Evolutionary conservation across 2,329 filamentous ascomycete species (phyloP).

Genomic region (Polychaeton citri): DNA sequence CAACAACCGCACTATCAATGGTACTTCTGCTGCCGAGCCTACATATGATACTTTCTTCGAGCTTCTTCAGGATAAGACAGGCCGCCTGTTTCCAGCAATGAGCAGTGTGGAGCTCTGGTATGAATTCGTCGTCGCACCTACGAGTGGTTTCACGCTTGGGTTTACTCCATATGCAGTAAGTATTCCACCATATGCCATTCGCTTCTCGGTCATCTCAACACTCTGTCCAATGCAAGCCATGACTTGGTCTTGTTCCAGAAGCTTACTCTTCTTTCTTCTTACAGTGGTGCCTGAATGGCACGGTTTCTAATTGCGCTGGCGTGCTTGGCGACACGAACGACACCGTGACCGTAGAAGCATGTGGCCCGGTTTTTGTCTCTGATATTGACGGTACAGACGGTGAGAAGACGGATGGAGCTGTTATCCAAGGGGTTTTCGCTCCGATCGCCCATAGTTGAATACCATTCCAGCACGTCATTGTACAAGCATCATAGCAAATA

Average conservation of each 20-base stretch:
- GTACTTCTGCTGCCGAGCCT: constrained; percentile 5
- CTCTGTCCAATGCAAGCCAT: too few relatives aligned
- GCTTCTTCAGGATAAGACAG: constrained; percentile 2
- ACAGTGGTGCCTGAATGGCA: constrained; percentile 6
- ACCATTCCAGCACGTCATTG: too few relatives aligned
- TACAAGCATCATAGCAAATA: too few relatives aligned
- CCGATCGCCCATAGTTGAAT: too few relatives aligned
- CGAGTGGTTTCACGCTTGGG: background rate
- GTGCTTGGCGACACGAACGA: constrained; percentile 4
- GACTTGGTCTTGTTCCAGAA: too few relatives aligned
- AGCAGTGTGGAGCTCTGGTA: constrained; percentile 2
- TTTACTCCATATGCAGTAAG: constrained; percentile 2
- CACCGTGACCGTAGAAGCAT: constrained; percentile 3
- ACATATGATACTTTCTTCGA: constrained; percentile 7
- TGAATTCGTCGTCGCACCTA: background rate
- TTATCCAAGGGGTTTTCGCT: background rate
- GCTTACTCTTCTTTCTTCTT: too few relatives aligned
- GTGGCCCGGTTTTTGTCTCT: constrained; percentile 5
- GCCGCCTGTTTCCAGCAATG: constrained; percentile 5
- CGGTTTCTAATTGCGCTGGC: constrained; percentile 3
- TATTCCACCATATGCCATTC: background rate
- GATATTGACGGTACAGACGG: background rate
- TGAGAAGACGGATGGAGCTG: background rate
- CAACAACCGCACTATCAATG: constrained; percentile 7
- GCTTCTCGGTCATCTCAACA: too few relatives aligned